Evolutionary conservation across 2,329 filamentous ascomycete genomes (phyloP), one percentile per base, ranked within the genome.

Genomic region (Pestalotiopsis sp.): DNA sequence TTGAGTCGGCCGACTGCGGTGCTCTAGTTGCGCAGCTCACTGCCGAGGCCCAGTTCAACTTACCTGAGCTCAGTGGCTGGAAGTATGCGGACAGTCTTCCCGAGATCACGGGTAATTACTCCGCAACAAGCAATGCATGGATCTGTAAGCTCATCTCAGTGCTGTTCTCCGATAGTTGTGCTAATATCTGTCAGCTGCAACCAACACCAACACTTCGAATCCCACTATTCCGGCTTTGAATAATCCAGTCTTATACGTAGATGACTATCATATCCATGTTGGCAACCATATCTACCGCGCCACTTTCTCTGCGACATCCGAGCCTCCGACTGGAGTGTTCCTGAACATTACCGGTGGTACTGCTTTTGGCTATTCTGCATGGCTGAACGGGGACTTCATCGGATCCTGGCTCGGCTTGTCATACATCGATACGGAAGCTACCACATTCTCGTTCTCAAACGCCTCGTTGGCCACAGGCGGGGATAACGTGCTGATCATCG

Each of bases 341-440:
- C 80, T 90, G 17, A 81, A 86, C 68, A 75, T 88, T 49, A 84
- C 84, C 14, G 87, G 87, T 25, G 87, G 87, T 27, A 78, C 80
- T 36, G 86, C 86, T 2, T 88, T 87, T 69, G 88, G 87, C 17
- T 90, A 84, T 78, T 87, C 83, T 3, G 87, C 83, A 25, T 90
- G 84, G 82, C 76, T 90, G 0, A 90, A 91, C 75, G 85, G 85
- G 9, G 74, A 82, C 5, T 87, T 86, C 74, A 75, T 90, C 6
- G 87, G 87, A 23, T 88, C 87, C 0, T 86, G 82, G 76, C 79
- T 87, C 4, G 88, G 88, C 0, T 80, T 82, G 64, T 83, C 83
- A 0, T 81, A 81, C 3, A 67, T 78, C 3, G 77, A 77, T 1
- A 72, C 75, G 2, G 78, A 80, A 2, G 80, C 78, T 1, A 73